A percentile compares a stretch with the other conserved stretches of the same genome.
Evolutionary conservation across 371 early-diverging fungal genomes (phyloP).

Genomic region (Circinella umbellata): DNA sequence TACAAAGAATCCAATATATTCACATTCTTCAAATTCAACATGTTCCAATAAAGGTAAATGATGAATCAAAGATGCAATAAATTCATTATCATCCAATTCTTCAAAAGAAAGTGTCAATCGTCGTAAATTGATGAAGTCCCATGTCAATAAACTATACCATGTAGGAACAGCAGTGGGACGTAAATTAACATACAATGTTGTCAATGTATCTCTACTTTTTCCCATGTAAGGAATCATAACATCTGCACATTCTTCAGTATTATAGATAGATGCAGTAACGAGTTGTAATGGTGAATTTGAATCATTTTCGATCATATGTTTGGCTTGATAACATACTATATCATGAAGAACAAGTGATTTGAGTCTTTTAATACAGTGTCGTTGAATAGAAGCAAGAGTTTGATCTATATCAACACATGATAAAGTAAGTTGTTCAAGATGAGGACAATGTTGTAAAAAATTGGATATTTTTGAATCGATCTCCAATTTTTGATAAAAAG

Average conservation of each 20-base stretch:
- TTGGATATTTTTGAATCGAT: neutral
- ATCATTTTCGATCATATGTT: neutral
- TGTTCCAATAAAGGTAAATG: neutral
- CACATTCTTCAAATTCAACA: neutral
- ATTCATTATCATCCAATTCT: neutral
- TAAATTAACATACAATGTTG: neutral
- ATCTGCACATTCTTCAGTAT: neutral
- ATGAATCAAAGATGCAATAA: neutral
- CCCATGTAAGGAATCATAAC: neutral
- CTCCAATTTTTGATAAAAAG: neutral
- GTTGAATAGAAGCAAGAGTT: neutral
- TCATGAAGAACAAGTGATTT: neutral
- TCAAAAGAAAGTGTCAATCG: neutral
- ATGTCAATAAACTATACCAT: neutral
- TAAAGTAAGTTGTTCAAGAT: neutral
- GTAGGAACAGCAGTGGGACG: neutral
- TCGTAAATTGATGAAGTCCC: neutral
- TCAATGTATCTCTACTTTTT: neutral
- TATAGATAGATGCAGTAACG: neutral
- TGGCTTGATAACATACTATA: neutral
- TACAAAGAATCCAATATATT: neutral
- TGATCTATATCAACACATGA: neutral
- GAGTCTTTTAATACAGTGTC: neutral
- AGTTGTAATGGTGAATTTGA: neutral
- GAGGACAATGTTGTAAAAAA: neutral